Evolutionary conservation across 1,139 yeast species (phyloP), one percentile per base, ranked within the genome.

Genomic region (Komagataea norvegica): DNA sequence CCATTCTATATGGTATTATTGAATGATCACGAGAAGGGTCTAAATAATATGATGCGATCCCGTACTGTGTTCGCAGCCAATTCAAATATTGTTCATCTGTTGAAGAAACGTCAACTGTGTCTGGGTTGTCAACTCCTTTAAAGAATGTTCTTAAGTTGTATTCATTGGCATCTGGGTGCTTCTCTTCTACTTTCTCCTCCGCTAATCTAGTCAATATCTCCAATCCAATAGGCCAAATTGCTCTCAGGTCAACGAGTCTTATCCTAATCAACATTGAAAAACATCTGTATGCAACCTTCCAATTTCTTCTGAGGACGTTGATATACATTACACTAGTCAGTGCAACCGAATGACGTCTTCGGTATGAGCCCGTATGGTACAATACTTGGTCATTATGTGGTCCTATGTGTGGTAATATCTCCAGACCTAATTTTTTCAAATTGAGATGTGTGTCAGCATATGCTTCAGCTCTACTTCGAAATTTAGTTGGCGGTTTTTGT

Each of bases 161-260:
- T 11, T 44, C 48, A 14, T 34, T 28, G 3, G 32, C 37, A 7
- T 42, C 45, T 4, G 40, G 43, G 8, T 36, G 28, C 5, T 27
- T 23, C 5, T 33, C 29, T n/a, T 25, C 33, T 15, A 26, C 35
- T 10, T 43, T 31, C 29, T 43, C 31, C 30, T 51, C 53, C 1
- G 47, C 42, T 4, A 46, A 18, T 24, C 48, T 44, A 4, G 44
- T 41, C 4, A 73, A 45, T 8, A 72, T 64, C 34, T 67, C 70
- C 4, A 76, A 58, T 0, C 83, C 86, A 2, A 77, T 33, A 1
- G 80, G 73, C 86, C 87, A 79, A 8, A 79, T 55, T 2, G 70
- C 59, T 42, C 77, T 60, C 3, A 78, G 52, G 53, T 79, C 84
- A 5, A 74, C 65, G 2, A 57, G 56, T 1, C 72, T 72, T 1